Conservation (phyloP, 352 stramenopile species). For the Blastocystis sp. region DNA sequence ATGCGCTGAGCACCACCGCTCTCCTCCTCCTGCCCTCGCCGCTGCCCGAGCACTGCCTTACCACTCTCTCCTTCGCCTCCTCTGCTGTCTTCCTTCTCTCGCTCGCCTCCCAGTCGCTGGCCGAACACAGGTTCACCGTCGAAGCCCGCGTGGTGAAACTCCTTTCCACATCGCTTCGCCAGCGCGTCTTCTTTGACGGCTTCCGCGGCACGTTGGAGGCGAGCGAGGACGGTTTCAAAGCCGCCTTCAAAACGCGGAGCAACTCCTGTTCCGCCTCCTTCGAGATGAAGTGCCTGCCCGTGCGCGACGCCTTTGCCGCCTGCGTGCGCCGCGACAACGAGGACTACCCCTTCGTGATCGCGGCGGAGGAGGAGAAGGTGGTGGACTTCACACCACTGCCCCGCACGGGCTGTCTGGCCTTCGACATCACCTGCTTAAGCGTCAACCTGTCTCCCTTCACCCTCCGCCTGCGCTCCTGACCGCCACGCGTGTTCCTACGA, state of each 20-base stretch:
- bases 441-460: constrained; percentile 28
- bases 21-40: background rate
- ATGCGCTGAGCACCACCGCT: background rate
- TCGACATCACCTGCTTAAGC: background rate
- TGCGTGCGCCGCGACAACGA: background rate
- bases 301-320: background rate
- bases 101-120: background rate
- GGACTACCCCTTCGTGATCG: background rate
- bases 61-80: background rate
- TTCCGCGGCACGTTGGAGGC: background rate
- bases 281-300: background rate
- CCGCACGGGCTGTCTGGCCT: background rate
- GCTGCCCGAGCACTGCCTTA: background rate
- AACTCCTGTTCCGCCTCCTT: background rate
- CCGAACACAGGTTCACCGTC: background rate
- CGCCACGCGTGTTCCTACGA: background rate
- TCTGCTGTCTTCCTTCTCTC: background rate
- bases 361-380: background rate
- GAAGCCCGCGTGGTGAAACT: background rate
- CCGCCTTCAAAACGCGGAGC: background rate
- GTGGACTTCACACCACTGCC: background rate
- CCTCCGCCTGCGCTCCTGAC: background rate
- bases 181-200: background rate
- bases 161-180: background rate
- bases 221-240: background rate